A percentile compares a stretch with the other conserved stretches of the same genome.
Evolutionary conservation across 169 alveolate genomes (phyloP).

Genomic region (Theileria parva): DNA sequence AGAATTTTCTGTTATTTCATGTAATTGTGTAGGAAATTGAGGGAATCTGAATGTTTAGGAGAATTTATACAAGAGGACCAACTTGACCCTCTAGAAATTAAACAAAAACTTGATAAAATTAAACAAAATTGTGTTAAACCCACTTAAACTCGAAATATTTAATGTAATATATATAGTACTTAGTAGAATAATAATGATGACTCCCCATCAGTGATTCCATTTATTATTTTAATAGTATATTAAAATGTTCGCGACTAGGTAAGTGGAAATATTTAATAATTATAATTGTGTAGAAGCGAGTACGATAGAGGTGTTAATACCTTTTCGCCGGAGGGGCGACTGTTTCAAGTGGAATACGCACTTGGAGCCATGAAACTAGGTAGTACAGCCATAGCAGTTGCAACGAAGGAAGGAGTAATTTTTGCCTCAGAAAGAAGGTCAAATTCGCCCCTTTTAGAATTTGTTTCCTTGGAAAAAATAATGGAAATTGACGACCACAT

Average conservation of each 20-base stretch:
- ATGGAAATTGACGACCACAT: conserved; percentile 93
- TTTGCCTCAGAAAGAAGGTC: conserved; percentile 94
- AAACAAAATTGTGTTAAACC: conserved; percentile 41
- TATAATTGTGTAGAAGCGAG: conserved; percentile 85
- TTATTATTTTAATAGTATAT: not conserved
- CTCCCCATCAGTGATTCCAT: conserved; percentile 24
- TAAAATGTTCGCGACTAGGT: conserved; percentile 66
- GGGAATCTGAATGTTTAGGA: conserved; percentile 61
- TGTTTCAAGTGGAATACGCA: conserved; percentile 95
- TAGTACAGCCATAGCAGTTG: conserved; percentile 97
- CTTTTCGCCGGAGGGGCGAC: conserved; percentile 97
- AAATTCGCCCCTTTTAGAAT: conserved; percentile 88
- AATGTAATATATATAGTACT: not conserved
- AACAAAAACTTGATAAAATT: conserved; percentile 34
- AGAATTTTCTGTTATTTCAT: not conserved
- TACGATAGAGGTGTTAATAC: conserved; percentile 98
- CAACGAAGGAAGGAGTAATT: conserved; percentile 94
- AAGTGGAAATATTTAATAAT: not conserved
- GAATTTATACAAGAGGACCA: conserved; percentile 40
- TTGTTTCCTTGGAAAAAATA: conserved; percentile 91
- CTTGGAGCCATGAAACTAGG: conserved; percentile 96
- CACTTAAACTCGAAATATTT: not conserved
- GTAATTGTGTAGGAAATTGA: conserved; percentile 23
- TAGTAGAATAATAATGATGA: not conserved
- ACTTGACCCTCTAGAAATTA: conserved; percentile 46